Conservation (phyloP, 495 filamentous ascomycete genomes). For the Hyaloscypha variabilis region DNA sequence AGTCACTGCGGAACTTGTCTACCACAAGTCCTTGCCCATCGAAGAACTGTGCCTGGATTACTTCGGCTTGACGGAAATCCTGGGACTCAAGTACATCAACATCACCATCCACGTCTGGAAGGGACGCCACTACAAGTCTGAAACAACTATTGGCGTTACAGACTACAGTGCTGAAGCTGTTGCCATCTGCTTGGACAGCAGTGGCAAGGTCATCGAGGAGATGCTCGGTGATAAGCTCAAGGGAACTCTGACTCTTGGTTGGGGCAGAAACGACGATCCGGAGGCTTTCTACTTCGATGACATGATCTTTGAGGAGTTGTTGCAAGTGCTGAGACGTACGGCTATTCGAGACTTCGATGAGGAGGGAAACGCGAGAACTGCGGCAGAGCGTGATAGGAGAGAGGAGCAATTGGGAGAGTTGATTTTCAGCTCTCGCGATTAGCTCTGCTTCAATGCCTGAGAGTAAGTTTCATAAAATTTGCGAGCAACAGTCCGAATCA, state of each 20-base stretch:
- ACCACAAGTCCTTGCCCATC: no score
- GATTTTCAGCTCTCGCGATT: not conserved
- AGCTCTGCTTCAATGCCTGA: no score
- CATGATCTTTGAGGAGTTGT: not conserved
- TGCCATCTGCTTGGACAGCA: not conserved
- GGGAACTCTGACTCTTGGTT: not conserved
- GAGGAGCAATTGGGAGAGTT: not conserved
- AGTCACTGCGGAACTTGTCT: no score
- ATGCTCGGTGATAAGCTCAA: not conserved
- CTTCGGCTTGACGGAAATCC: no score
- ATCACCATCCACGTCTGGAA: not conserved
- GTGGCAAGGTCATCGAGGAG: not conserved
- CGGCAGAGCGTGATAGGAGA: not conserved
- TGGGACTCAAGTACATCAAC: not conserved
- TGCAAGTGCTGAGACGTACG: not conserved
- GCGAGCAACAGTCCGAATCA: no score
- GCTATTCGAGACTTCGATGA: not conserved
- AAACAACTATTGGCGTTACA: not conserved
- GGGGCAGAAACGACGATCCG: not conserved
- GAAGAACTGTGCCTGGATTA: no score
- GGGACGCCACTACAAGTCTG: no score
- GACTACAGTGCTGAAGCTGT: not conserved
- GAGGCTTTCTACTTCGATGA: not conserved
- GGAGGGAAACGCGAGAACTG: not conserved
- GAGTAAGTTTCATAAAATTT: no score